A percentile compares a stretch with the other conserved stretches of the same genome.
Conservation (phyloP, 768 basidiomycete genomes). For the Nevesoporus exiguus region DNA sequence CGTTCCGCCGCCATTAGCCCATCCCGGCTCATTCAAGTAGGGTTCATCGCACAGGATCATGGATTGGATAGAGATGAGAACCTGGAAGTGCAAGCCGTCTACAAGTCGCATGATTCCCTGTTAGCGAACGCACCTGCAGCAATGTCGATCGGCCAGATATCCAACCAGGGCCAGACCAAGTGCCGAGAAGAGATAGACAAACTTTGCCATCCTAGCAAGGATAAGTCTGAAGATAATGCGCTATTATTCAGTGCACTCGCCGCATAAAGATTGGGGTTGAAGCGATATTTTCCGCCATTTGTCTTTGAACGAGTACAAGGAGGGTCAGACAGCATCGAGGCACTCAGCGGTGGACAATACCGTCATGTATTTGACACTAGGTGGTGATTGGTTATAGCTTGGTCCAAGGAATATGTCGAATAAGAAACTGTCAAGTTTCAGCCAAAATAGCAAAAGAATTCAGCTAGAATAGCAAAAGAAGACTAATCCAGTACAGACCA, state of each 20-base stretch:
- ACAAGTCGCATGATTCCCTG: background rate
- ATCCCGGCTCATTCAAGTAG: slow-evolving; percentile 90
- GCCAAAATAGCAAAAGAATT: background rate
- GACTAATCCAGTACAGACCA: slow-evolving; percentile 50
- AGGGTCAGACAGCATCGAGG: slow-evolving; percentile 11
- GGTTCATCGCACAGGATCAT: slow-evolving; percentile 95
- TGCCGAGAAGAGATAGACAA: slow-evolving; percentile 86
- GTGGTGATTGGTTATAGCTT: slow-evolving; percentile 85
- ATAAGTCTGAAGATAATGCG: background rate
- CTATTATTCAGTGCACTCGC: slow-evolving; percentile 40
- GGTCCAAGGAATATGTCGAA: slow-evolving; percentile 94
- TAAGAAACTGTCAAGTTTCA: slow-evolving; percentile 45
- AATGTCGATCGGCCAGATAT: slow-evolving; percentile 85
- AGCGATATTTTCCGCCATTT: slow-evolving; percentile 82
- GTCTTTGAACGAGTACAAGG: slow-evolving; percentile 45
- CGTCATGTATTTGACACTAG: slow-evolving; percentile 67
- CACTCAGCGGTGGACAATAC: slow-evolving; percentile 25
- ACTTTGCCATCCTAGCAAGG: slow-evolving; percentile 86
- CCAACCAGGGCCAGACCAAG: slow-evolving; percentile 95
- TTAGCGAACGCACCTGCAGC: slow-evolving; percentile 56
- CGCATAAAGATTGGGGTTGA: slow-evolving; percentile 94
- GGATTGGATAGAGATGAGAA: slow-evolving; percentile 91
- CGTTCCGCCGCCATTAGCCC: slow-evolving; percentile 71
- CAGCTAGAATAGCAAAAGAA: too few species aligned
- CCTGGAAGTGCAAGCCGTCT: slow-evolving; percentile 32